A percentile compares a stretch with the other conserved stretches of the same genome.
Evolutionary conservation across 1,139 yeast species (phyloP).

Genomic region (Yamadazyma dendronema): DNA sequence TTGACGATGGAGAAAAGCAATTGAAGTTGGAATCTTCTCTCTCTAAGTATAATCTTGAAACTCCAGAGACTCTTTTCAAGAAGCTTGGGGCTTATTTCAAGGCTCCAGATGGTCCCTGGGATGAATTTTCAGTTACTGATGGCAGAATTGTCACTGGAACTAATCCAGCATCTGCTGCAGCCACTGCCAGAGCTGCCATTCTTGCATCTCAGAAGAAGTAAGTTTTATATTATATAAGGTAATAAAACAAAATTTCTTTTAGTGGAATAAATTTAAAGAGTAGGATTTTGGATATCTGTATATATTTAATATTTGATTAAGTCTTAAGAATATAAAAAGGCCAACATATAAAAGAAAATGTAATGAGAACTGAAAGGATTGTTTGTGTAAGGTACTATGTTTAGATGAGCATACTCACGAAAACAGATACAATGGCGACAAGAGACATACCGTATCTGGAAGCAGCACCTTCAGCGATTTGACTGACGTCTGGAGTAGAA

Average conservation of each 20-base stretch:
- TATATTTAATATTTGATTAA: neutral
- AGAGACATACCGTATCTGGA: conserved; percentile 8
- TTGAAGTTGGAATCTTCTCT: conserved; percentile 37
- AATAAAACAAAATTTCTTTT: too few relatives aligned
- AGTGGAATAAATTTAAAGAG: neutral
- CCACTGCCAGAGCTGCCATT: conserved; percentile 40
- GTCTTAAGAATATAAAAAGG: conserved; percentile 2
- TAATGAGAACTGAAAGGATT: neutral
- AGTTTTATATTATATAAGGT: neutral
- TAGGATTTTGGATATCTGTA: neutral
- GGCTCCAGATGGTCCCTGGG: conserved; percentile 52
- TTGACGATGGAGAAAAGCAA: conserved; percentile 50
- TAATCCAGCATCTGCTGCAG: conserved; percentile 58
- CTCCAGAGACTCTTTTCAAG: conserved; percentile 34
- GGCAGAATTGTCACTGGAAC: conserved; percentile 60
- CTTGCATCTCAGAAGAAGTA: conserved; percentile 5
- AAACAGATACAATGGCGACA: conserved; percentile 6
- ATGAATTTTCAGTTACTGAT: conserved; percentile 47
- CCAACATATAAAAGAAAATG: neutral
- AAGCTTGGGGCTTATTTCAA: conserved; percentile 43
- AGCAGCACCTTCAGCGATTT: conserved; percentile 9
- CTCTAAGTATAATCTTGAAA: conserved; percentile 28
- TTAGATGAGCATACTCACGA: conserved; percentile 4
- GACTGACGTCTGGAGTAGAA: conserved; percentile 4
- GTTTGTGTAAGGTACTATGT: neutral